These are phyloP conservation scores for Phaeophleospora eucalypticola DNA, from an alignment of 2,329 filamentous ascomycete genomes.

Conservation along the genomic window DNA sequence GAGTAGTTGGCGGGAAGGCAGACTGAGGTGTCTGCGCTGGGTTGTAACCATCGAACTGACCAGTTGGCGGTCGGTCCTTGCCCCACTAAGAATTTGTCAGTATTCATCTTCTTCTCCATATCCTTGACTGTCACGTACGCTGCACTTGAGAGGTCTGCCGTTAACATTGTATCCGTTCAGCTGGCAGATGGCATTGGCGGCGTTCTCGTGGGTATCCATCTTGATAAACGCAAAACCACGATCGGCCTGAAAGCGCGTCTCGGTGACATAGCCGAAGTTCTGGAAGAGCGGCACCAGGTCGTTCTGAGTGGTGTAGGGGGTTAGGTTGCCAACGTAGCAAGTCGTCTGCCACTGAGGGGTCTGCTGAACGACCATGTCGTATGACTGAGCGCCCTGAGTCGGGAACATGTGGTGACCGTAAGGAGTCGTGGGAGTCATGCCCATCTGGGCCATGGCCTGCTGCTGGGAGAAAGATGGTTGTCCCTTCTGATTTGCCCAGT, in stretches of 20 bases:
- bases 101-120: constrained; percentile 11
- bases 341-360: constrained; percentile 98
- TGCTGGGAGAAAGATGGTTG: constrained; percentile 98
- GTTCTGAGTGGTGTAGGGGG: constrained; percentile 93
- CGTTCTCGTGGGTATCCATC: constrained; percentile 98
- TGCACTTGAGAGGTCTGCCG: constrained; percentile 94
- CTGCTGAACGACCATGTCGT: constrained; percentile 93
- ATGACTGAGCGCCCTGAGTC: constrained; percentile 92
- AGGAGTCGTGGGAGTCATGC: constrained; percentile 93
- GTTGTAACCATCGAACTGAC: constrained; percentile 71
- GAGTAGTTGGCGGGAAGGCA: constrained; percentile 71
- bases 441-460: constrained; percentile 94
- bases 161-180: constrained; percentile 98
- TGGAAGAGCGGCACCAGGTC: constrained; percentile 97
- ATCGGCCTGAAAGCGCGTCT: constrained; percentile 96
- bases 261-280: constrained; percentile 96
- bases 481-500: constrained; percentile 99
- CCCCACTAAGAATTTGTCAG: constrained; percentile 69
- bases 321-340: constrained; percentile 95
- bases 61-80: constrained; percentile 91
- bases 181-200: constrained; percentile 96
- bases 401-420: constrained; percentile 93
- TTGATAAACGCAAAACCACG: constrained; percentile 98
- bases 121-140: constrained; percentile 63
- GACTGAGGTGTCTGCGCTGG: constrained; percentile 70